Base-by-base conservation (phyloP, 768 basidiomycete species). In the Arthromyces matolae region DNA sequence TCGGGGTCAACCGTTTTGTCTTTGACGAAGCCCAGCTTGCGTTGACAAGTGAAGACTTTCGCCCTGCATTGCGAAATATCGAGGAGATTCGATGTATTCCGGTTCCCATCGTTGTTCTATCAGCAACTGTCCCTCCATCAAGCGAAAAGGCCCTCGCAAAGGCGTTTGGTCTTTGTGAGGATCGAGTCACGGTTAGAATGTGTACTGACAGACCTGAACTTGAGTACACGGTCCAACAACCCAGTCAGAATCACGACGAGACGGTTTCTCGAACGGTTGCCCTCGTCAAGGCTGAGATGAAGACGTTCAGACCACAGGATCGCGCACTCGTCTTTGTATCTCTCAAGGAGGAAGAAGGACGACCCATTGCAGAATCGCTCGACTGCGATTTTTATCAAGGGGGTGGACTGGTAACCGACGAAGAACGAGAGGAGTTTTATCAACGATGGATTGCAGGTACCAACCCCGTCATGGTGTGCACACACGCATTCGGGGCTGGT, bases 341-440 rank as follows among this genome's bases (percentile, higher is more conserved):
- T 3, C 16, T 33, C 4, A 45, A 45, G 8, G 35, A 37, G 1
- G 44, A 37, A 1, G 44, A 41, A 9, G 40, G 44, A 1, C 0
- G 3, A 1, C 16, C 44, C 0, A 36, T 45, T 28, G 33, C 35
- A 9, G 12, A 14, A 8, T 8, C 12, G 2, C 44, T 45, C 2
- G 44, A 27, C 1, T 45, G 44, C 4, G 44, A 45, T 4, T 45
- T 45, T 37, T 45, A 45, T 18, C 2, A 28, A 20, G 44, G 44
- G 4, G 33, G 25, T 4, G 29, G 22, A 20, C 2, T 3, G 2
- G 5, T 41, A 3, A 12, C 25, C 8, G 44, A 37, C 4, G 0
- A 0, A 6, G 1, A 37, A 5, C 35, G 44, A 3, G 25, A 45
- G 9, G 27, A 3, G 0, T 28, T 37, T 3, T 37, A 45, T 7